Evolutionary conservation across 1,284 basidiomycete genomes (phyloP).

Genomic region (Peniophora sp.): DNA sequence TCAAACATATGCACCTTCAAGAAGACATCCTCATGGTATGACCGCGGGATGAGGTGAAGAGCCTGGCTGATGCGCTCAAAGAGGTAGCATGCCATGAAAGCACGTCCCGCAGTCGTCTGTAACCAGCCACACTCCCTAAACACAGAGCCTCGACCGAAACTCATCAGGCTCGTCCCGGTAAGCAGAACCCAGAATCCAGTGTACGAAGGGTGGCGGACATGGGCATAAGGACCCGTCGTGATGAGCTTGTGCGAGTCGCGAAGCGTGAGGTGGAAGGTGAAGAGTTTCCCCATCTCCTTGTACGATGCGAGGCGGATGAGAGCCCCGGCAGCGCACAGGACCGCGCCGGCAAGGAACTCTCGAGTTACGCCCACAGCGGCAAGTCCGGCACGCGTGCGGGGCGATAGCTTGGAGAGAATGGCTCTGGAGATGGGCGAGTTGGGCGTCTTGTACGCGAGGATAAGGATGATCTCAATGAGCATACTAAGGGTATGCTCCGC

Average conservation of each 20-base stretch:
- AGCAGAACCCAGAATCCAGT: constrained; percentile 26
- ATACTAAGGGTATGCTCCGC: neutral
- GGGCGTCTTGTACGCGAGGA: neutral
- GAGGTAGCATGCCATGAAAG: neutral
- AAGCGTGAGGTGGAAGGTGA: constrained; percentile 57
- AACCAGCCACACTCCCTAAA: neutral
- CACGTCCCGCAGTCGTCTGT: neutral
- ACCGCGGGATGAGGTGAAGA: neutral
- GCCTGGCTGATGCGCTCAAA: neutral
- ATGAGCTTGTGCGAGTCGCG: constrained; percentile 48
- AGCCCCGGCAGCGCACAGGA: constrained; percentile 38
- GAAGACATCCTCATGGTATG: neutral
- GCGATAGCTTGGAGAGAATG: neutral
- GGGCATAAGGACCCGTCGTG: constrained; percentile 43
- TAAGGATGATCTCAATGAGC: neutral
- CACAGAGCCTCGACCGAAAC: neutral
- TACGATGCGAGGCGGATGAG: constrained; percentile 30
- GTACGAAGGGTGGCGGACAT: constrained; percentile 33
- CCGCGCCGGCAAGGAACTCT: constrained; percentile 40
- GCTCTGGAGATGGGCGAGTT: neutral
- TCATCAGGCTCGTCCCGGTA: constrained; percentile 31
- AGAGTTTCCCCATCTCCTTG: constrained; percentile 38
- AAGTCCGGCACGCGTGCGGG: neutral
- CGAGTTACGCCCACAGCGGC: constrained; percentile 26
- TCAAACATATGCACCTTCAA: neutral